These are phyloP conservation scores for Citrus glauca DNA, from an alignment of 345 rosid genomes.

Conservation along the genomic window DNA sequence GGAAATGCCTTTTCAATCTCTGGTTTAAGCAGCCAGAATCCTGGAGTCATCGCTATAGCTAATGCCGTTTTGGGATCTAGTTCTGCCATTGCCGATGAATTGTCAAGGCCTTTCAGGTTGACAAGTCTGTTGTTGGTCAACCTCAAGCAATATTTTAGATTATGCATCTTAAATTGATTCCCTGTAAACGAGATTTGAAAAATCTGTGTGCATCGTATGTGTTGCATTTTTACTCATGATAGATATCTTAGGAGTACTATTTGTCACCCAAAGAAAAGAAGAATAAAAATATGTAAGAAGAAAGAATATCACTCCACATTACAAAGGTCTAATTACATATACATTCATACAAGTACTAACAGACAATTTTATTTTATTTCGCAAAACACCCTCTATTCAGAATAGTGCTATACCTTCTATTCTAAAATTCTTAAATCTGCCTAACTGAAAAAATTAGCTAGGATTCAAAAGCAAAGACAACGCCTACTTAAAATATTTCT, in stretches of 20 bases:
- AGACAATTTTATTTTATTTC: not conserved
- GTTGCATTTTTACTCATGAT: not conserved
- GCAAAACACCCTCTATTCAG: not conserved
- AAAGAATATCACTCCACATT: not conserved
- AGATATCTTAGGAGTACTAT: not conserved
- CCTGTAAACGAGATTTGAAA: not conserved
- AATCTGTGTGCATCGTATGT: not conserved
- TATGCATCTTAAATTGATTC: not conserved
- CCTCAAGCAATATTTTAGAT: not conserved
- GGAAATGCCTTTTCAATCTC: conserved; percentile 11
- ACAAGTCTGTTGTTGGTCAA: conserved; percentile 7
- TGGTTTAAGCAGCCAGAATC: conserved; percentile 21
- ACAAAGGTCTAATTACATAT: not conserved
- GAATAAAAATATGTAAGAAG: not conserved
- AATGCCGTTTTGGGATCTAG: conserved; percentile 24
- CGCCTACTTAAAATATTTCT: not conserved
- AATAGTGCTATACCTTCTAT: not conserved
- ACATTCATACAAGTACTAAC: not conserved
- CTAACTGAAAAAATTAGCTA: not conserved
- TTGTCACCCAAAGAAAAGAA: not conserved
- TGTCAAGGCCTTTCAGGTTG: conserved; percentile 28
- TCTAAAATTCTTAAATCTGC: not conserved
- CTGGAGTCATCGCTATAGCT: conserved; percentile 13
- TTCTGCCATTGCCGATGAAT: conserved; percentile 13
- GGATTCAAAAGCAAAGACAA: not conserved